Percentiles rank a stretch among this genome's conserved stretches.
Evolutionary conservation across 2,329 filamentous ascomycete species (phyloP).

Genomic region (Escovopsis sp.): DNA sequence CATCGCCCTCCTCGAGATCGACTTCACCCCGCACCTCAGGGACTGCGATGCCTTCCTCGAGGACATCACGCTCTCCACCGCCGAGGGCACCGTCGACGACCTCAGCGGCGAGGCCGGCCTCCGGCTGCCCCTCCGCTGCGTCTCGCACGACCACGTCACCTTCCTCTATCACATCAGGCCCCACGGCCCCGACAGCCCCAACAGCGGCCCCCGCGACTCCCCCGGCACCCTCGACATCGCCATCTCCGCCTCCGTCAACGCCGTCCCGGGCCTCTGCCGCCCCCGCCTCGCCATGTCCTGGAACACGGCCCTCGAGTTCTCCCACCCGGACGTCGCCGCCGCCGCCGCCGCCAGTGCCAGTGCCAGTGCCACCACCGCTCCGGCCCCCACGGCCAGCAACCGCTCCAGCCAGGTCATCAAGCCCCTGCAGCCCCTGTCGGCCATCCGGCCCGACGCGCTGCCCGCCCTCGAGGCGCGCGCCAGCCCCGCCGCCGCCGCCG

Average conservation of each 20-base stretch:
- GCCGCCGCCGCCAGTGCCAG: slow-evolving; percentile 25
- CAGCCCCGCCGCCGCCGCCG: slow-evolving; percentile 29
- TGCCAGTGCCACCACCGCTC: slow-evolving; percentile 24
- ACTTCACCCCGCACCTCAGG: slow-evolving; percentile 52
- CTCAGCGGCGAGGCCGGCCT: slow-evolving; percentile 36
- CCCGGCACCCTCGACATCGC: slow-evolving; percentile 41
- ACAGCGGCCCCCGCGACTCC: slow-evolving; percentile 25
- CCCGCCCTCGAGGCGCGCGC: slow-evolving; percentile 42
- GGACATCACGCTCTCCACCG: slow-evolving; percentile 40
- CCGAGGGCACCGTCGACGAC: slow-evolving; percentile 43
- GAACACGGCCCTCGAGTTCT: slow-evolving; percentile 56
- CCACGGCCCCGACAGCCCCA: slow-evolving; percentile 30
- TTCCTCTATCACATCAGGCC: slow-evolving; percentile 56
- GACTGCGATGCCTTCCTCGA: slow-evolving; percentile 51
- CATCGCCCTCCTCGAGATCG: slow-evolving; percentile 57
- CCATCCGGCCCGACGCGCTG: slow-evolving; percentile 44
- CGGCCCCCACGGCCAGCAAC: slow-evolving; percentile 40
- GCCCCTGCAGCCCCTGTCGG: slow-evolving; percentile 42
- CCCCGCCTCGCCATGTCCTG: slow-evolving; percentile 51
- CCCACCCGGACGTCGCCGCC: slow-evolving; percentile 43
- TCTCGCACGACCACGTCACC: slow-evolving; percentile 60
- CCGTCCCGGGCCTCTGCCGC: slow-evolving; percentile 40
- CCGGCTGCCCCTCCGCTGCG: slow-evolving; percentile 43
- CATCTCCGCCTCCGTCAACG: slow-evolving; percentile 43
- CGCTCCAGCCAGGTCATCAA: slow-evolving; percentile 36